Conservation (phyloP, 345 rosid genomes). For the Syzygium aromaticum region DNA sequence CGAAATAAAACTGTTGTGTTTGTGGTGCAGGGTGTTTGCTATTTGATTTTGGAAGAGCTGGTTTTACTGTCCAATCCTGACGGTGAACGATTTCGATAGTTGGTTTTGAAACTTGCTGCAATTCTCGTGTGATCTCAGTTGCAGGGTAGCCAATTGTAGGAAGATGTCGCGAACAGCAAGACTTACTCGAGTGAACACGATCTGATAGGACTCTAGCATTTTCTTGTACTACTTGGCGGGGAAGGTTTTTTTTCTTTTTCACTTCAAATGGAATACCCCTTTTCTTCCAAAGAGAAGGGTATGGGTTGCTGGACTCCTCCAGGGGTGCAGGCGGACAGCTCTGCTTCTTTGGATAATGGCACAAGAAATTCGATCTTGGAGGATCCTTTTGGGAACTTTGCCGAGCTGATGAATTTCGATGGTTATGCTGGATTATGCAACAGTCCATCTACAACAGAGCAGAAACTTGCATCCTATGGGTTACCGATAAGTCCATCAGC, state of each 20-base stretch:
- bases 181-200: background rate
- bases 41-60: background rate
- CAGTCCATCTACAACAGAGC: slow-evolving; percentile 38
- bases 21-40: background rate
- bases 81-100: background rate
- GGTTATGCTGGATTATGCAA: slow-evolving; percentile 56
- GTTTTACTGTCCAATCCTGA: background rate
- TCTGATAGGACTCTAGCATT: slow-evolving; percentile 10
- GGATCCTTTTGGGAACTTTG: slow-evolving; percentile 37
- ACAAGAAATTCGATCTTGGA: slow-evolving; percentile 27
- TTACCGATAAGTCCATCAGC: slow-evolving; percentile 26
- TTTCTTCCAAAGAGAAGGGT: slow-evolving; percentile 48
- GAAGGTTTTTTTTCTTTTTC: background rate
- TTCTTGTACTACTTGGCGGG: slow-evolving; percentile 1
- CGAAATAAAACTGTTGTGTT: background rate
- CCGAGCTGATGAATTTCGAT: slow-evolving; percentile 60
- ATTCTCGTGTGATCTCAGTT: background rate
- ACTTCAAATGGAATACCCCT: slow-evolving; percentile 46
- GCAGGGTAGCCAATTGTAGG: background rate
- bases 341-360: slow-evolving; percentile 6
- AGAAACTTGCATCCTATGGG: slow-evolving; percentile 34
- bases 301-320: slow-evolving; percentile 31
- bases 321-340: slow-evolving; percentile 32
- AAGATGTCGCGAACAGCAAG: background rate
- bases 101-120: background rate